phyloP scores from a whole-genome alignment of 2,329 filamentous ascomycete species.

The Zalaria sp. region DNA sequence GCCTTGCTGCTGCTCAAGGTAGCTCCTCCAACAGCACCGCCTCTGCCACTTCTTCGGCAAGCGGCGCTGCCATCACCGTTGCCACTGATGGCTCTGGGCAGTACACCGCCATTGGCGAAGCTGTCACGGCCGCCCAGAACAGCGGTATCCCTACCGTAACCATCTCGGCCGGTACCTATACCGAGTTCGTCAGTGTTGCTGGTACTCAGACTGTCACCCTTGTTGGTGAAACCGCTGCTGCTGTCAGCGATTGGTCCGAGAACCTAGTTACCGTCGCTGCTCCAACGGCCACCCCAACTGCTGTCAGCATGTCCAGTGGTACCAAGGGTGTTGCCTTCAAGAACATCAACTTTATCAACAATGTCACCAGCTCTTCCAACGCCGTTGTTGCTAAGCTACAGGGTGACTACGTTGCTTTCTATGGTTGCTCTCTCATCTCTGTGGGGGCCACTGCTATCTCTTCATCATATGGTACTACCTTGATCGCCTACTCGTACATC shows the following conservation, averaged over 20 bases:
- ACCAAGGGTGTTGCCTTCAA: constrained; percentile 20
- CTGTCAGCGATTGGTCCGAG: constrained; percentile 17
- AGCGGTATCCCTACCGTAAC: constrained; percentile 28
- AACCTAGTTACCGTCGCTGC: constrained; percentile 23
- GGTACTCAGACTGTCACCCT: constrained; percentile 29
- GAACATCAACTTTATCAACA: constrained; percentile 27
- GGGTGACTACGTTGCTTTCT: constrained; percentile 28
- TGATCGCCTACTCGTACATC: constrained; percentile 32
- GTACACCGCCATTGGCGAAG: constrained; percentile 29
- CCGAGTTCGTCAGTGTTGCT: constrained; percentile 25
- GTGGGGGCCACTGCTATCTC: constrained; percentile 19
- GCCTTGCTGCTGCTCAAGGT: not conserved
- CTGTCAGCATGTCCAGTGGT: constrained; percentile 18
- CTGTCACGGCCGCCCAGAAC: constrained; percentile 27
- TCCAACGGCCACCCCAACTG: constrained; percentile 9
- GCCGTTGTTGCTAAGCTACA: constrained; percentile 19
- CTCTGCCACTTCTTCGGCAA: constrained; percentile 3
- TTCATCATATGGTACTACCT: constrained; percentile 17
- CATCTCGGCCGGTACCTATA: constrained; percentile 31
- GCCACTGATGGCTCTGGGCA: constrained; percentile 29
- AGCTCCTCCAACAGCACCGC: not conserved
- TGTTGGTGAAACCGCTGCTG: constrained; percentile 17
- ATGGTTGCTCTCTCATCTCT: constrained; percentile 29
- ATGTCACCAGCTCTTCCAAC: constrained; percentile 9
- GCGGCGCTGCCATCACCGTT: constrained; percentile 25